Base-by-base conservation (phyloP, 495 filamentous ascomycete species). In the Xylaria sp. region DNA sequence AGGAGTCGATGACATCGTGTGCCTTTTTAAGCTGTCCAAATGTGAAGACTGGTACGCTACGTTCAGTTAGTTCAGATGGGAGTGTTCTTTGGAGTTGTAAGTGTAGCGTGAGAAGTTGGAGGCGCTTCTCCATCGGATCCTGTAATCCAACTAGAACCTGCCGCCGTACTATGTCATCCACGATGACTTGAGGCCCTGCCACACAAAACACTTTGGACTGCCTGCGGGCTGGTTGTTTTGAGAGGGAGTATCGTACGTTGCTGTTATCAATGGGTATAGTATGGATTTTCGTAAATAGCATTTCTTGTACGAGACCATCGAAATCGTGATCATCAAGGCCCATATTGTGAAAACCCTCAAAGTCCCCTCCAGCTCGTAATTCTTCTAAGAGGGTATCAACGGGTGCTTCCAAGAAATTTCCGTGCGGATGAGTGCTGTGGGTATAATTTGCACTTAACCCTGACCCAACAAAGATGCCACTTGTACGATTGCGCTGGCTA, bases 381-480 rank as follows among this genome's bases (percentile, higher is more conserved):
- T 93, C 92, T 72, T 96, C 91, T 0, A 95, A 81, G 0, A 93
- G 81, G 61, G 86, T 88, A 75, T 95, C 93, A 46, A 92, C 88
- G 0, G 91, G 90, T 2, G 87, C 86, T 67, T 92, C 91, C 26
- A 88, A 77, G 67, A 91, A 87, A 73, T 87, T 91, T 43, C 75
- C 80, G 17, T 81, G 73, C 19, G 64, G 74, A 72, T 83, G 83
- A 14, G 82, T 78, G 50, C 77, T 72, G 41, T 82, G 79, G 67
- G 80, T 84, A 44, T 81, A 70, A 74, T 72, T 78, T 59, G 73
- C 75, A 71, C 76, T 82, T 70, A 84, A 79, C 55, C 76, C 77
- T n/a, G 72, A 61, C 7, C 72, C 78, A 0, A 73, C 75, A 64
- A 82, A 85, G 29, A 85, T 86, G 72, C 88, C 85, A 76, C 90